Evolutionary conservation across 371 early-diverging fungal genomes (phyloP), one percentile per base, ranked within the genome.

Genomic region (Rhizopus arrhizus): DNA sequence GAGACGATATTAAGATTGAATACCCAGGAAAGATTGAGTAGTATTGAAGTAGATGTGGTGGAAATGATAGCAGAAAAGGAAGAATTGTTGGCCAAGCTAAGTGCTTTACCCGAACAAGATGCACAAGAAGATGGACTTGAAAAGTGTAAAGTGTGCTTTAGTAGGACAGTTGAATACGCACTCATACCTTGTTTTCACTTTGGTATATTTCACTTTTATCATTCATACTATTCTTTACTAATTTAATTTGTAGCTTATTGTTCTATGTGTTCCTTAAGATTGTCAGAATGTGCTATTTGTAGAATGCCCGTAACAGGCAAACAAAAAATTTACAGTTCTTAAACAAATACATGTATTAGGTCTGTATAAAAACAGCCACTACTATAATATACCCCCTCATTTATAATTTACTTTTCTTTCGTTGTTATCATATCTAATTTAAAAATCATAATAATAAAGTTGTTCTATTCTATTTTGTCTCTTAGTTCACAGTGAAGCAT

Each of bases 241-340:
- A 54, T 48, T 10, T 31, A 56, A 6, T 56, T 46, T 53, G 16
- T 67, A 73, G 77, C 72, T 9, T 75, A 74, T 55, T 79, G 80
- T 62, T 43, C 62, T n/a, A 10, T 36, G 2, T 80, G 80, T 61
- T 70, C 72, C 0, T 35, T 57, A 4, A 62, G 54, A 40, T 35
- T 78, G 6, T 62, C 66, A 10, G 75, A 76, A 50, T 80, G 80
- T 51, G 77, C 77, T 1, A 61, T 80, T 29, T 76, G 80, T 43
- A 50, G 80, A 52, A 62, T 34, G 15, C 31, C 54, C 10, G 69
- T 73, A 40, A 54, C 41, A 8, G 55, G 55, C 8, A 57, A 36
- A 36, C 36, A 36, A 11, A 36, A 36, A 36, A 36, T 36, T 36
- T 36, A 36, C 11, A 36, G 36, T 36, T 36, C 9, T 36, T 36